Base-by-base conservation (phyloP, 1,284 basidiomycete species). In the Schizophyllum amplum region DNA sequence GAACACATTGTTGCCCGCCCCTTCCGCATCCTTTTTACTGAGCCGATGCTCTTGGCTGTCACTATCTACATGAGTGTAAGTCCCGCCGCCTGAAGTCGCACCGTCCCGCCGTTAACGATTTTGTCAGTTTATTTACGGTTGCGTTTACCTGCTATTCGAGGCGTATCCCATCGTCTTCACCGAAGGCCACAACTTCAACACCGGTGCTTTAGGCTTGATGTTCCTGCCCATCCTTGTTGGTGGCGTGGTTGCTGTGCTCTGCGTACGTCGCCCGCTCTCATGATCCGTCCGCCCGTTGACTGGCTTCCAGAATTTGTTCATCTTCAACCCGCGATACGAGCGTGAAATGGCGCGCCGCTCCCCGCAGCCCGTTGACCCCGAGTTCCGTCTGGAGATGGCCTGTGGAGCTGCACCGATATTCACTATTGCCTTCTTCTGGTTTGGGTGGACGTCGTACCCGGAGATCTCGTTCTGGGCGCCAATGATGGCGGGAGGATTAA, bases 31-130 rank as follows among this genome's bases (percentile, higher is more conserved):
- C 76, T 92, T 27, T 75, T 82, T 58, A 71, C 72, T n/a, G 92
- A 94, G 67, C 90, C 90, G 0, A 91, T 93, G 82, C 71, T 94
- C 6, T 69, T 87, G 7, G 79, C 82, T 9, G 71, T 88, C 48
- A 91, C 88, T 0, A 47, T 84, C 6, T 92, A 90, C 71, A 76
- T 82, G 74, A 81, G 81, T 55, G 76, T 86, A 62, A 63, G 80
- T 73, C 15, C 63, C 53, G 46, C 51, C 50, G 4, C 11, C 15
- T 46, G 56, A 4, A 24, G 21, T 24, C 25, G n/a, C 48, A n/a
- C 3, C 42, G 3, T 11, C 15, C 3, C 22, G 48, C 15, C 13
- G 13, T 17, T 24, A 46, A 23, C 69, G 0, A 68, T n/a, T 20
- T 17, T 47, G 2, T 64, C 61, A 83, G 82, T 76, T 86, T 55